Base-by-base conservation (phyloP, 2,329 filamentous ascomycete species). In the Fusarium globosum region DNA sequence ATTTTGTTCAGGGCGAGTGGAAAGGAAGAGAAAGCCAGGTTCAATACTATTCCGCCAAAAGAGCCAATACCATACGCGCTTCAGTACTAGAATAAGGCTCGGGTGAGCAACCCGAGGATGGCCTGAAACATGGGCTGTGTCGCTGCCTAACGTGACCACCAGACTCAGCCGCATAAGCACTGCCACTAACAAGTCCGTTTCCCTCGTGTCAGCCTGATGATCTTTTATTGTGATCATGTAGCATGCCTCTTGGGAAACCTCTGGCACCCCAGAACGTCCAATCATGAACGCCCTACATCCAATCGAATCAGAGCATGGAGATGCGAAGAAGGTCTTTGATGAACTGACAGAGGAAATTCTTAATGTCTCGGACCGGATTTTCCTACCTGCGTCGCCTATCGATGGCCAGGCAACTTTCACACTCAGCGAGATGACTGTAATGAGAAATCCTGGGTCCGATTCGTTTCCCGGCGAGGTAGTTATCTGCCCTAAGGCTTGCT, bases 381-480 rank as follows among this genome's bases (percentile, higher is more conserved):
- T 30, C 4, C 13, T 6, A 4, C 0, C 1, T 2, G 4, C 20
- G 3, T 1, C 14, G 1, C 11, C 36, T 1, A 0, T 13, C 20
- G 6, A 39, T 1, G 30, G 4, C 4, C 35, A 21, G 2, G 7
- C 23, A 4, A 38, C n/a, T 2, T 39, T 55, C 10, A 12, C 5
- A 1, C 2, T 39, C 2, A 39, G 6, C 0, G 51, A 39, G 20
- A 12, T 7, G 9, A 7, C 2, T 2, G 4, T n/a, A 21, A 2
- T 0, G 9, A n/a, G 3, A 16, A 7, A 18, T 3, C 7, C 11
- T 0, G 23, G 0, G 2, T 12, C 36, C 13, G 7, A 20, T 21
- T 13, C 20, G 39, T 2, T 38, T 9, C 0, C 4, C 0, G 33
- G n/a, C 0, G 51, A 55, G 9, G 0, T 3, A 13, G 1, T 30